Conservation (phyloP, 805 yeast species). For the Maudiozyma serrabonitensis region DNA sequence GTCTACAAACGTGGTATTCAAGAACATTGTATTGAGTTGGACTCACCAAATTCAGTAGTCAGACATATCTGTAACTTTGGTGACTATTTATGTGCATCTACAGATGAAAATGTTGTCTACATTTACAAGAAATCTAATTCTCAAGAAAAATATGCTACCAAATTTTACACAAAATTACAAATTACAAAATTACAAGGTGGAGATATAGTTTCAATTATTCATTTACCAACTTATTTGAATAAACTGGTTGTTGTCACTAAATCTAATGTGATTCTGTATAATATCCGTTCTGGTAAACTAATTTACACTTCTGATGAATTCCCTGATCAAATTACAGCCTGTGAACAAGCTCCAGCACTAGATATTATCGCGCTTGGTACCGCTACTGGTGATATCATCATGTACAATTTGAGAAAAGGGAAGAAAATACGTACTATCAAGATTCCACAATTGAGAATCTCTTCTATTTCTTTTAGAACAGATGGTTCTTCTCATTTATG, state of each 20-base stretch:
- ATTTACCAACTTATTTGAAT: conserved; percentile 87
- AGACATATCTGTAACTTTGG: conserved; percentile 60
- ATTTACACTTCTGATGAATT: conserved; percentile 50
- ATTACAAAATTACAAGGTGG: conserved; percentile 55
- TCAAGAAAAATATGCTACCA: conserved; percentile 40
- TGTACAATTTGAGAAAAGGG: conserved; percentile 63
- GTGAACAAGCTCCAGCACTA: conserved; percentile 77
- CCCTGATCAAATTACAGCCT: conserved; percentile 49
- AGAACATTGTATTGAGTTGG: conserved; percentile 30
- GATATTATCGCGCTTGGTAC: conserved; percentile 78
- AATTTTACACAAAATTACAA: conserved; percentile 54
- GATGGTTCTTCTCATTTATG: conserved; percentile 82
- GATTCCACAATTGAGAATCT: conserved; percentile 33
- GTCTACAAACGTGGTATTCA: conserved; percentile 74
- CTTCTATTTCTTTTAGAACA: conserved; percentile 76
- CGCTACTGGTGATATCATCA: conserved; percentile 50
- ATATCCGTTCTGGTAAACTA: conserved; percentile 67
- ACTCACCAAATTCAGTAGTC: conserved; percentile 32
- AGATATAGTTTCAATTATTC: conserved; percentile 46
- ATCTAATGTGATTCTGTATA: conserved; percentile 49
- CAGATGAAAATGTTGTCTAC: conserved; percentile 36
- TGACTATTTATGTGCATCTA: conserved; percentile 56
- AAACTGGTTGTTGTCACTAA: conserved; percentile 80
- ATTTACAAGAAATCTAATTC: conserved; percentile 42
- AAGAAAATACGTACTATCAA: conserved; percentile 42